These are phyloP conservation scores for Zangia roseola DNA, from an alignment of 768 basidiomycete genomes.

Conservation along the genomic window DNA sequence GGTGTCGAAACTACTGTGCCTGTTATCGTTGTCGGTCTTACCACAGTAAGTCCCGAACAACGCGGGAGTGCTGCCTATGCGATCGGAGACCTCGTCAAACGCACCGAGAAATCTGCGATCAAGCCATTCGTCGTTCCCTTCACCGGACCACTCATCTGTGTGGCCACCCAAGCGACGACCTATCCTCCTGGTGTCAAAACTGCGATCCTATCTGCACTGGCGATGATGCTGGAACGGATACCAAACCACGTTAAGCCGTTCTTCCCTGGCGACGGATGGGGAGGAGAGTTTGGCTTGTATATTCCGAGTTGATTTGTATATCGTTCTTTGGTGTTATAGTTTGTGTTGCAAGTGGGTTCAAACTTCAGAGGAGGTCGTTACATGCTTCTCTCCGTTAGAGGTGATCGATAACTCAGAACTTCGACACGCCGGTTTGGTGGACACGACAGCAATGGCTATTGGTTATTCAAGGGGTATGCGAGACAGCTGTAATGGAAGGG, in stretches of 20 bases:
- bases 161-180: constrained; percentile 84
- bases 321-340: too few species aligned
- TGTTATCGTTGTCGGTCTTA: constrained; percentile 88
- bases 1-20: constrained; percentile 83
- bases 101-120: constrained; percentile 80
- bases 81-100: constrained; percentile 92
- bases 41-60: constrained; percentile 92
- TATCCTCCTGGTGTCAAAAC: constrained; percentile 93
- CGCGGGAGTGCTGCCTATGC: constrained; percentile 94
- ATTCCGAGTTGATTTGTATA: too few species aligned
- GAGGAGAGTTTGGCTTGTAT: too few species aligned
- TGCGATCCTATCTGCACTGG: constrained; percentile 84
- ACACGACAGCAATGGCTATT: too few species aligned
- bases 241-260: constrained; percentile 93
- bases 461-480: too few species aligned
- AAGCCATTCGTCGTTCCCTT: constrained; percentile 95
- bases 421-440: too few species aligned
- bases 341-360: too few species aligned
- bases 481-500: too few species aligned
- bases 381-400: too few species aligned
- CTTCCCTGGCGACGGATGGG: too few species aligned
- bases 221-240: constrained; percentile 81
- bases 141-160: constrained; percentile 93
- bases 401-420: too few species aligned
- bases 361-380: too few species aligned